phyloP scores from a whole-genome alignment of 106 monocot species.

The Cymbidium sinense region DNA sequence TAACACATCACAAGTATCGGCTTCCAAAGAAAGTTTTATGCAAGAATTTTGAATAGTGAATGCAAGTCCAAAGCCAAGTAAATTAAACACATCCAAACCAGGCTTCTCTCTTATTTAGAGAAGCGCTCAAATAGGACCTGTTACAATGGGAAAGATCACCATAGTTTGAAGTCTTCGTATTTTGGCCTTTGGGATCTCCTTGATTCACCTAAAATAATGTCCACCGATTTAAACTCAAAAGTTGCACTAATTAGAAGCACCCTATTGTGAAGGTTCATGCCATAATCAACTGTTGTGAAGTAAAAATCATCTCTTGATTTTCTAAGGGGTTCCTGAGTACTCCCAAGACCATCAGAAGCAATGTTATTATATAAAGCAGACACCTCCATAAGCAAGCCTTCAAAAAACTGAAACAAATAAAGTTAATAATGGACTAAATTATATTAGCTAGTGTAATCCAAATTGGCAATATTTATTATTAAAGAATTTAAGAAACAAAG shows the following conservation, averaged over 20 bases:
- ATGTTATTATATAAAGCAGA: conserved; percentile 18
- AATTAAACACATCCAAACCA: conserved; percentile 11
- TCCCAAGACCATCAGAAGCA: conserved; percentile 8
- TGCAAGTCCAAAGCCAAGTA: conserved; percentile 31
- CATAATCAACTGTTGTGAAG: conserved; percentile 7
- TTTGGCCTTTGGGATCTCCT: conserved; percentile 6
- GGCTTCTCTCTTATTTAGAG: neutral
- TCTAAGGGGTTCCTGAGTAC: conserved; percentile 26
- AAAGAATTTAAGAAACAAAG: neutral
- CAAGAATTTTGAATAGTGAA: conserved; percentile 36
- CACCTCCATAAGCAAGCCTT: conserved; percentile 17
- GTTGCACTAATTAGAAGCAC: conserved; percentile 31
- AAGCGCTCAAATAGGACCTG: conserved; percentile 7
- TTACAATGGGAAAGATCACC: conserved; percentile 12
- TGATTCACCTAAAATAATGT: conserved; percentile 39
- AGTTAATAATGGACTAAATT: neutral
- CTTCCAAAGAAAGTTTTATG: conserved; percentile 32
- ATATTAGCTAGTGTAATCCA: neutral
- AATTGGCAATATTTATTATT: neutral
- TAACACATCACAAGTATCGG: conserved; percentile 16
- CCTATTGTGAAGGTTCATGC: conserved; percentile 1
- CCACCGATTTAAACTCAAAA: conserved; percentile 31
- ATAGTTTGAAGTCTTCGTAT: conserved; percentile 9
- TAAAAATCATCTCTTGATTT: conserved; percentile 8
- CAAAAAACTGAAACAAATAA: conserved; percentile 34